Conservation (phyloP, 495 filamentous ascomycete genomes). For the Penicillium alfredii region DNA sequence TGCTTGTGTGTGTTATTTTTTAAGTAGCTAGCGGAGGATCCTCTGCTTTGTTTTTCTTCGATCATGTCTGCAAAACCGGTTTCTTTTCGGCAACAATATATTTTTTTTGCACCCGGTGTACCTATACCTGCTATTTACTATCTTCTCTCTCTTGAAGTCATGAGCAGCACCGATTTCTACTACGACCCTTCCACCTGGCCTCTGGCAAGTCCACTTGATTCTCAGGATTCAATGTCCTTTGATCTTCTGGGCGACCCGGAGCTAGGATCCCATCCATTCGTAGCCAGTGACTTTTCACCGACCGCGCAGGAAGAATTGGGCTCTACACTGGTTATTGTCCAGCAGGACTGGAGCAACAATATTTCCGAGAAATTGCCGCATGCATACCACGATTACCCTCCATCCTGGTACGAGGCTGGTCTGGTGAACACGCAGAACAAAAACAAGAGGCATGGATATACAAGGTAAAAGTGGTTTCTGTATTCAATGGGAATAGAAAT, state of each 20-base stretch:
- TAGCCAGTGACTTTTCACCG: slow-evolving; percentile 2
- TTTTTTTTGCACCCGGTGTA: no score
- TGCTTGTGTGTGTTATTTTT: no score
- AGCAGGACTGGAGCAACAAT: slow-evolving; percentile 5
- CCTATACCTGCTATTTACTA: no score
- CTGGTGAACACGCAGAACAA: slow-evolving; percentile 6
- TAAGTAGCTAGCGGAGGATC: no score
- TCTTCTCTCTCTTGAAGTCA: no score
- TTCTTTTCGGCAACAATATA: no score
- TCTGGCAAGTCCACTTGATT: neutral
- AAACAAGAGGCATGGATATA: neutral
- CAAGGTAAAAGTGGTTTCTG: neutral
- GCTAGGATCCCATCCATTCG: neutral
- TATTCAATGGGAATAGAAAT: no score
- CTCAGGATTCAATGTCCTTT: no score
- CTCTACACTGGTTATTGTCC: neutral
- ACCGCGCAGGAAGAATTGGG: neutral
- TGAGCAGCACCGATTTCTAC: no score
- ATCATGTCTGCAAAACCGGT: no score
- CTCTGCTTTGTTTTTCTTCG: neutral
- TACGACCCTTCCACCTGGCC: slow-evolving; percentile 1
- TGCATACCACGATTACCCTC: slow-evolving; percentile 8
- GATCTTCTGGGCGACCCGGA: neutral
- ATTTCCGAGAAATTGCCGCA: neutral
- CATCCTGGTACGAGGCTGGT: slow-evolving; percentile 10